Evolutionary conservation across 2,329 filamentous ascomycete species (phyloP).

Genomic region (Mycocentrospora acerina): DNA sequence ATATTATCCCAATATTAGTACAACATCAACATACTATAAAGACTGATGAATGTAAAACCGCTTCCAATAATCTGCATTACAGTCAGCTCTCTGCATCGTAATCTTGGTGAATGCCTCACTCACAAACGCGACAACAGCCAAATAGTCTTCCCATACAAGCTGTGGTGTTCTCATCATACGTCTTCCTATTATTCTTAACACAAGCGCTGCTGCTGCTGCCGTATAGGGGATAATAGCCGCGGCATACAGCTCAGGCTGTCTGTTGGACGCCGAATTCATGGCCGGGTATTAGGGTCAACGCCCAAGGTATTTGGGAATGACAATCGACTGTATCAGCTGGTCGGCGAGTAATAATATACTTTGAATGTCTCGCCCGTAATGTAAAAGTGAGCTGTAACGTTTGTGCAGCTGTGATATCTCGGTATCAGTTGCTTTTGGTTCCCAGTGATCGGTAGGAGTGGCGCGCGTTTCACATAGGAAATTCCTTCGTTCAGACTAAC

Average conservation of each 20-base stretch:
- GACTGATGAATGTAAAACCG: conserved; percentile 23
- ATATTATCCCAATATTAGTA: neutral
- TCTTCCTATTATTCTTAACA: conserved; percentile 17
- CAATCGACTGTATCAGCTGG: no score
- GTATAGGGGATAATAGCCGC: conserved; percentile 22
- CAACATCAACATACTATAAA: conserved; percentile 17
- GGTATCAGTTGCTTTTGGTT: no score
- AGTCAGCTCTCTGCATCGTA: conserved; percentile 4
- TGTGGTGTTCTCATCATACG: conserved; percentile 10
- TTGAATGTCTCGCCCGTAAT: no score
- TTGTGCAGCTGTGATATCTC: no score
- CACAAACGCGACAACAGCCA: conserved; percentile 24
- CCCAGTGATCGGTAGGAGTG: no score
- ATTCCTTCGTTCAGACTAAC: no score
- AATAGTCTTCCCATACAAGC: conserved; percentile 24
- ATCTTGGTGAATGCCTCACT: conserved; percentile 2
- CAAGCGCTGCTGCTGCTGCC: conserved; percentile 18
- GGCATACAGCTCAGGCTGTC: conserved; percentile 20
- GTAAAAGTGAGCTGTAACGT: no score
- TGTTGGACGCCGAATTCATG: conserved; percentile 13
- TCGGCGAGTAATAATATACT: no score
- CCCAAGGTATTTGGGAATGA: no score
- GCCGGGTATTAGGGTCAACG: no score
- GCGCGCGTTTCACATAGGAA: no score
- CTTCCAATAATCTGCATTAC: conserved; percentile 12